Evolutionary conservation across 257 asterid genomes (phyloP).

Genomic region (Lithospermum erythrorhizon): DNA sequence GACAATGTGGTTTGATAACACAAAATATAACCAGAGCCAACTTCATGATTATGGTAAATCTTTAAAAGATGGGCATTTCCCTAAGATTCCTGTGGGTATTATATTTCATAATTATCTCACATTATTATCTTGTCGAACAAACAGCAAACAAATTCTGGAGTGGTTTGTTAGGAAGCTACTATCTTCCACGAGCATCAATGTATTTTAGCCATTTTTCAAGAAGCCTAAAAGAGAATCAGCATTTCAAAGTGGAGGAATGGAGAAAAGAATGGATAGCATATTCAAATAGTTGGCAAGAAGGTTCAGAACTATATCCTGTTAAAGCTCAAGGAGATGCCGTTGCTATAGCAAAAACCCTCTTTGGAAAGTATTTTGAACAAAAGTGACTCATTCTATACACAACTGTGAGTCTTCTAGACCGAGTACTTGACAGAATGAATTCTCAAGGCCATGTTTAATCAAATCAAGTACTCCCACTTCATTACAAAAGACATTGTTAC

Average conservation of each 20-base stretch:
- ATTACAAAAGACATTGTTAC: no score
- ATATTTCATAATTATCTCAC: not conserved
- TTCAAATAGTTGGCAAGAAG: conserved; percentile 76
- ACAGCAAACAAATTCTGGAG: conserved; percentile 97
- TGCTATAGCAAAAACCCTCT: conserved; percentile 47
- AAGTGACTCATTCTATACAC: not conserved
- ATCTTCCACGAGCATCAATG: conserved; percentile 82
- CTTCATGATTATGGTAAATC: conserved; percentile 83
- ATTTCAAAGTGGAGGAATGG: conserved; percentile 64
- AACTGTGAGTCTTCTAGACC: not conserved
- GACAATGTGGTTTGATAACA: conserved; percentile 93
- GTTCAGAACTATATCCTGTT: conserved; percentile 49
- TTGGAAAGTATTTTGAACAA: conserved; percentile 43
- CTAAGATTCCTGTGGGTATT: not conserved
- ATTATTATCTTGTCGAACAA: conserved; percentile 4
- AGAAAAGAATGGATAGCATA: conserved; percentile 80
- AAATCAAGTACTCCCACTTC: no score
- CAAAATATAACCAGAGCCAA: conserved; percentile 48
- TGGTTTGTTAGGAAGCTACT: conserved; percentile 61
- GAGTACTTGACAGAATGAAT: not conserved
- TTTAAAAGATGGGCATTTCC: not conserved
- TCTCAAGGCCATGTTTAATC: not conserved
- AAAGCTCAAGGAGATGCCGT: conserved; percentile 64
- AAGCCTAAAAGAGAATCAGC: conserved; percentile 44
- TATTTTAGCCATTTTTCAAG: conserved; percentile 44